Conservation (phyloP, 2,329 filamentous ascomycete species). For the Botrytis hyacinthi region DNA sequence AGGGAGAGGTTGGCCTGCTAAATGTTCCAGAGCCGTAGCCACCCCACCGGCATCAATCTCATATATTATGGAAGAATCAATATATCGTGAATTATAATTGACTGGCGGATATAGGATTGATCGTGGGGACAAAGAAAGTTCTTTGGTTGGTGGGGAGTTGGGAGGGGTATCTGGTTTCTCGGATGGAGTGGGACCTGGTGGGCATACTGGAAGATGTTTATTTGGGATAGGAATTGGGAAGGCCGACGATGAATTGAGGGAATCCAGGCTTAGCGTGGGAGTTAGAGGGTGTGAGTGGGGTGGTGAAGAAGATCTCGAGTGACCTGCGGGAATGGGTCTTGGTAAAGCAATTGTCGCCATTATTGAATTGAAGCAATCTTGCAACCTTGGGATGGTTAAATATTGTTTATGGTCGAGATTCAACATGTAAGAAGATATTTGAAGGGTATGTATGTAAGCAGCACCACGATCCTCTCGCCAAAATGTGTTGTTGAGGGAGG, state of each 20-base stretch:
- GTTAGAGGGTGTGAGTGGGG: constrained; percentile 51
- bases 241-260: constrained; percentile 51
- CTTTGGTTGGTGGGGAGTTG: constrained; percentile 61
- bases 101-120: constrained; percentile 76
- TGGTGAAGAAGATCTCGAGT: constrained; percentile 44
- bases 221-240: constrained; percentile 70
- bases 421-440: constrained; percentile 10
- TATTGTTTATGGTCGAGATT: not conserved
- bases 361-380: constrained; percentile 19
- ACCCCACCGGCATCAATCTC: constrained; percentile 68
- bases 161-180: constrained; percentile 60
- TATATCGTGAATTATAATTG: constrained; percentile 52
- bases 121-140: constrained; percentile 53
- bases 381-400: constrained; percentile 3
- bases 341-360: constrained; percentile 41
- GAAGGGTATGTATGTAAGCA: not conserved
- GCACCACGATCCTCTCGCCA: not conserved
- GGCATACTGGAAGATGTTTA: constrained; percentile 86
- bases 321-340: constrained; percentile 32
- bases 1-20: constrained; percentile 76
- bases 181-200: constrained; percentile 66
- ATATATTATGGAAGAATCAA: constrained; percentile 62
- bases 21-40: constrained; percentile 70
- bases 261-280: constrained; percentile 52
- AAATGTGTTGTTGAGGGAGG: not conserved